Evolutionary conservation across 1,284 basidiomycete species (phyloP).

Genomic region (Stereum hirsutum): DNA sequence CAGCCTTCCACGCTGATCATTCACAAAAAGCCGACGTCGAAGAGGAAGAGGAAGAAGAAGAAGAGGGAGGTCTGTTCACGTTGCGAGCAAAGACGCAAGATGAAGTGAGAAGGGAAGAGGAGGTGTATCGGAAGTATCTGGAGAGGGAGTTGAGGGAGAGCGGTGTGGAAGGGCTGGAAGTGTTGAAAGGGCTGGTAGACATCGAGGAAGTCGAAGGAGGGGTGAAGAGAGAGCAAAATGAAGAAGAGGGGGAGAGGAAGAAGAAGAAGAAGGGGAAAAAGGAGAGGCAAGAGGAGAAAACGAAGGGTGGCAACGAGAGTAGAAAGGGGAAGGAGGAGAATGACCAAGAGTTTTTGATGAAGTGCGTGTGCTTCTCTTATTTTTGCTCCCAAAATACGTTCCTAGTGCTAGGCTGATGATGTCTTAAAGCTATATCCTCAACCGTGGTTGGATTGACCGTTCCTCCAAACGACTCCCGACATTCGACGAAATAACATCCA

Average conservation of each 20-base stretch:
- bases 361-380: conserved; percentile 41
- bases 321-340: conserved; percentile 42
- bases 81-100: conserved; percentile 72
- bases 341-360: conserved; percentile 85
- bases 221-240: conserved; percentile 9
- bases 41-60: conserved; percentile 48
- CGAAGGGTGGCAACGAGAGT: conserved; percentile 24
- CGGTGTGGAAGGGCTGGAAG: no score
- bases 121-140: conserved; percentile 77
- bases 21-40: conserved; percentile 21
- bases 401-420: neutral
- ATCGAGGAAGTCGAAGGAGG: conserved; percentile 24
- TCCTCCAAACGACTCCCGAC: conserved; percentile 68
- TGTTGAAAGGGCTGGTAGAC: conserved; percentile 48
- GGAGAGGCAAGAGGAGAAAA: conserved; percentile 23
- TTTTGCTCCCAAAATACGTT: no score
- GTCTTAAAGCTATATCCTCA: conserved; percentile 77
- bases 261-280: conserved; percentile 17
- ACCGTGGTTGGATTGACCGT: conserved; percentile 91
- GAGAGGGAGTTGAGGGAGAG: conserved; percentile 78
- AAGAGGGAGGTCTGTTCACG: conserved; percentile 42
- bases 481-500: conserved; percentile 61
- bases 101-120: conserved; percentile 65
- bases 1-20: conserved; percentile 59
- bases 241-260: conserved; percentile 20